phyloP scores from a whole-genome alignment of 2,329 filamentous ascomycete species.

The Diaporthe longicolla region DNA sequence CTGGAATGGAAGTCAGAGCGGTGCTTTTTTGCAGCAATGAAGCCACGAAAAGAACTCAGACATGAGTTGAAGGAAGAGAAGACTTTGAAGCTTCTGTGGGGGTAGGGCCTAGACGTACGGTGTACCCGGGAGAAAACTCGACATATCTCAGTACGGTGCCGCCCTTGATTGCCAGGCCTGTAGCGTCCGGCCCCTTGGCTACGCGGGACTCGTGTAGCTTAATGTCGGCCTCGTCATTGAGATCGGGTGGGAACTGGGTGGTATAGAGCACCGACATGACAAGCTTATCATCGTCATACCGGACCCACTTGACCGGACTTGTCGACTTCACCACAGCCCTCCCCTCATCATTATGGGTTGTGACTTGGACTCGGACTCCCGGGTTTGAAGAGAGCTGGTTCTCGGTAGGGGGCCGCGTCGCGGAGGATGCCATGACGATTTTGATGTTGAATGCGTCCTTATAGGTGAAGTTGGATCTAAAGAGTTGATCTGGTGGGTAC shows the following conservation, averaged over 20 bases:
- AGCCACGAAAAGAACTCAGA: background rate
- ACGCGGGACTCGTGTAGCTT: constrained; percentile 60
- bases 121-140: constrained; percentile 60
- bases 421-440: constrained; percentile 47
- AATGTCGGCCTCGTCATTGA: constrained; percentile 58
- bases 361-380: constrained; percentile 37
- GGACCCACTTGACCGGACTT: constrained; percentile 41
- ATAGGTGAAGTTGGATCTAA: background rate
- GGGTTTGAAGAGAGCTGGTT: constrained; percentile 39
- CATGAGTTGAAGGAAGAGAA: background rate
- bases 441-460: constrained; percentile 49
- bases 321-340: constrained; percentile 40
- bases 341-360: constrained; percentile 39
- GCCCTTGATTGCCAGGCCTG: constrained; percentile 63
- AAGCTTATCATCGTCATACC: constrained; percentile 41
- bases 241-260: constrained; percentile 41
- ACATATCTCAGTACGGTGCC: constrained; percentile 61
- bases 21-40: background rate
- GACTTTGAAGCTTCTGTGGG: background rate
- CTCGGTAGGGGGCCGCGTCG: constrained; percentile 43
- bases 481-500: background rate
- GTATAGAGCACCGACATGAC: constrained; percentile 42
- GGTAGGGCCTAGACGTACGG: constrained; percentile 10
- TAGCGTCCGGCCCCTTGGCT: constrained; percentile 51
- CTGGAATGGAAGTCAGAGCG: background rate